phyloP scores from a whole-genome alignment of 371 early-diverging fungal genomes.

The Mycotypha africana region DNA sequence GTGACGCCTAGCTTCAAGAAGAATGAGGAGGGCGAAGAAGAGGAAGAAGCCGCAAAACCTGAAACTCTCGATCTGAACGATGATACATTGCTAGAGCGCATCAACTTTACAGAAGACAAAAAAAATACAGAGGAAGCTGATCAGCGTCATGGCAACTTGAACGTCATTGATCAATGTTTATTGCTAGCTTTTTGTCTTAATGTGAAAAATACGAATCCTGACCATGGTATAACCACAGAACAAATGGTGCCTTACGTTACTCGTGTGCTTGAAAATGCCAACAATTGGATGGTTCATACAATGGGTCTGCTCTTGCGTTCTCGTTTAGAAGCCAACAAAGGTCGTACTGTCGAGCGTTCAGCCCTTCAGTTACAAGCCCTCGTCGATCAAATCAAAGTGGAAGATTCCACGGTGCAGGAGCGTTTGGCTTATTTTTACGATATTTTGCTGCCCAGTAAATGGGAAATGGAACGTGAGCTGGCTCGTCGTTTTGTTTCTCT shows the following conservation, averaged over 20 bases:
- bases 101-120: conserved; percentile 52
- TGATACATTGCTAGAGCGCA: conserved; percentile 85
- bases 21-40: not conserved
- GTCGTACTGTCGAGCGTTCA: conserved; percentile 88
- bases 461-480: conserved; percentile 93
- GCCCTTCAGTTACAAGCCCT: conserved; percentile 90
- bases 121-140: conserved; percentile 34
- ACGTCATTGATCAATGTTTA: conserved; percentile 82
- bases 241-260: conserved; percentile 91
- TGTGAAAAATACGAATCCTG: conserved; percentile 90
- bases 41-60: conserved; percentile 39
- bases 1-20: too few species aligned
- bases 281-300: conserved; percentile 96
- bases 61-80: conserved; percentile 79
- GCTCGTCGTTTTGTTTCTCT: conserved; percentile 78
- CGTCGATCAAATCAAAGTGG: conserved; percentile 83
- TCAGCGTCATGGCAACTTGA: conserved; percentile 52
- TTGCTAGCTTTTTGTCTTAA: conserved; percentile 87
- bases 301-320: conserved; percentile 88
- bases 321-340: conserved; percentile 82
- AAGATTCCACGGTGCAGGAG: conserved; percentile 74
- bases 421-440: conserved; percentile 79
- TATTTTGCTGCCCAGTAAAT: conserved; percentile 79
- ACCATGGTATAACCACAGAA: conserved; percentile 86
- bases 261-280: conserved; percentile 86